Percentiles rank a stretch among this genome's conserved stretches.
phyloP scores from a whole-genome alignment of 2,329 filamentous ascomycete genomes.

The Corynespora cassiicola region DNA sequence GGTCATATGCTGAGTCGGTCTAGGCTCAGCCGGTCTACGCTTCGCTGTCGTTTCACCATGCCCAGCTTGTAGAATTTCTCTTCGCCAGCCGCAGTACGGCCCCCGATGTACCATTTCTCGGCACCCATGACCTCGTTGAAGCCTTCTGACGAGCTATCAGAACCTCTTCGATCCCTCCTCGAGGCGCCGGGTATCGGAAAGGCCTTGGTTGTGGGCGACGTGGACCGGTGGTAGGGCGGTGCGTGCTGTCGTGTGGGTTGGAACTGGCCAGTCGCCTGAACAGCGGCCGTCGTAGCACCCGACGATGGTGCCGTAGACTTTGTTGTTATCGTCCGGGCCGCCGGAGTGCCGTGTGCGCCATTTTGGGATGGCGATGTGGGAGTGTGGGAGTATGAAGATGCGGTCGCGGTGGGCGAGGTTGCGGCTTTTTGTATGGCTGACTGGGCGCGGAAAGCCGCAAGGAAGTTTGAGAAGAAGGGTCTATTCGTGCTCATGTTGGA shows the following conservation, averaged over 20 bases:
- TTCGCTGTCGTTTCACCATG: conserved; percentile 74
- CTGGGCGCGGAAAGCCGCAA: conserved; percentile 71
- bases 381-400: conserved; percentile 43
- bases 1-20: conserved; percentile 78
- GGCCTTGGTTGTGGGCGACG: conserved; percentile 42
- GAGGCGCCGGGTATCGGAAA: conserved; percentile 44
- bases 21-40: conserved; percentile 75
- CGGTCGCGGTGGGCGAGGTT: conserved; percentile 46
- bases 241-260: conserved; percentile 51
- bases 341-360: conserved; percentile 44
- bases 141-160: conserved; percentile 77
- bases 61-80: conserved; percentile 83
- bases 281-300: conserved; percentile 46
- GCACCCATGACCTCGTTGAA: conserved; percentile 75
- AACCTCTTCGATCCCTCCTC: conserved; percentile 64
- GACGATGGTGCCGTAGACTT: conserved; percentile 29
- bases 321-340: conserved; percentile 8
- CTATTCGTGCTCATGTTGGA: conserved; percentile 68
- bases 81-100: conserved; percentile 76
- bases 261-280: conserved; percentile 46
- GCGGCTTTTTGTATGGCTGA: conserved; percentile 65
- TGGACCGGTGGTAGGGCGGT: conserved; percentile 44
- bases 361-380: conserved; percentile 40
- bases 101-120: conserved; percentile 85
- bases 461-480: conserved; percentile 71